Evolutionary conservation across 176 grass and related monocot genomes (phyloP).

Genomic region (Zoysia pacifica): DNA sequence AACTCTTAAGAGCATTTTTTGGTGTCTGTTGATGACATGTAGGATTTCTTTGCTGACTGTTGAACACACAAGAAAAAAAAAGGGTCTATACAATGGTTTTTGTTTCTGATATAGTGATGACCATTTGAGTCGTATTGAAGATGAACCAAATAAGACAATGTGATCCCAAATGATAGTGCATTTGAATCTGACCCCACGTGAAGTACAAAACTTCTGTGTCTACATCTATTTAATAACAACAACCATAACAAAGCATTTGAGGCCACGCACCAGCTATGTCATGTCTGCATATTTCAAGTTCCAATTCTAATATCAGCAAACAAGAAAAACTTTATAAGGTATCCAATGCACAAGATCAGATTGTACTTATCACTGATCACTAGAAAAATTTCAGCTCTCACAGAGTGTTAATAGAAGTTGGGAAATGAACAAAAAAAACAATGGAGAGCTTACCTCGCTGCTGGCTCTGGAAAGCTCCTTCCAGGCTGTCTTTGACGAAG

Average conservation of each 20-base stretch:
- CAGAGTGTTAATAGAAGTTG: not conserved
- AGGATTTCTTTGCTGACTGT: slow-evolving; percentile 13
- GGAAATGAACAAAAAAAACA: slow-evolving; percentile 22
- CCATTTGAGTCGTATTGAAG: not conserved
- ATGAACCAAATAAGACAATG: slow-evolving; percentile 17
- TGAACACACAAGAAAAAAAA: not conserved
- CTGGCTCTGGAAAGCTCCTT: slow-evolving; percentile 75
- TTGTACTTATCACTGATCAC: slow-evolving; percentile 7
- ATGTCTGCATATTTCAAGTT: not conserved
- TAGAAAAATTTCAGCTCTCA: not conserved
- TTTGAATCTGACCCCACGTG: not conserved
- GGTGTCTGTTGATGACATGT: not conserved
- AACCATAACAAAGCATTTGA: too few relatives aligned
- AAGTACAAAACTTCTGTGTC: not conserved
- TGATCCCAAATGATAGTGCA: not conserved
- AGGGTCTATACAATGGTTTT: not conserved
- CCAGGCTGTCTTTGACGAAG: slow-evolving; percentile 89
- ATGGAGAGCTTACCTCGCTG: slow-evolving; percentile 69
- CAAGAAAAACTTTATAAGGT: slow-evolving; percentile 25
- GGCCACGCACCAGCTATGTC: too few relatives aligned
- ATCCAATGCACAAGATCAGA: not conserved
- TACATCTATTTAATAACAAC: not conserved
- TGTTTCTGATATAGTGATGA: not conserved
- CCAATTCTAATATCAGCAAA: slow-evolving; percentile 6
- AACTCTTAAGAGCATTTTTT: not conserved